These are phyloP conservation scores for Colletotrichum tofieldiae DNA, from an alignment of 2,329 filamentous ascomycete genomes.

Conservation along the genomic window DNA sequence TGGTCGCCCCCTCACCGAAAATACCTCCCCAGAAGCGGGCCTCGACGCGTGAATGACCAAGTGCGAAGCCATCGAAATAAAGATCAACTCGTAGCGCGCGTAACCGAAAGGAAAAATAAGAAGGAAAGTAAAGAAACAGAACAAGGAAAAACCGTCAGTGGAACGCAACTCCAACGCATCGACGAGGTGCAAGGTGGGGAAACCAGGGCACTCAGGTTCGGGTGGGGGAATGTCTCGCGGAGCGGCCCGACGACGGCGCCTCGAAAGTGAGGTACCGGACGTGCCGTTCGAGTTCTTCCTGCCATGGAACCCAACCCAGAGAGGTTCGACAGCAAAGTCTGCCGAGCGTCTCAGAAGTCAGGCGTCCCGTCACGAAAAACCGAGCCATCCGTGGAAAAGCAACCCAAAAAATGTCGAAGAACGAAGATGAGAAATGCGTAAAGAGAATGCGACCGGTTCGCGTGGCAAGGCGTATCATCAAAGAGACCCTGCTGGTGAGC, in stretches of 20 bases:
- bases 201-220: conserved; percentile 25
- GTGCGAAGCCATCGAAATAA: conserved; percentile 44
- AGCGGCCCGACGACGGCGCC: conserved; percentile 49
- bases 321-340: not conserved
- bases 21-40: conserved; percentile 57
- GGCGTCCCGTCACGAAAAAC: conserved; percentile 47
- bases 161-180: conserved; percentile 58
- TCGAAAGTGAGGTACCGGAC: conserved; percentile 54
- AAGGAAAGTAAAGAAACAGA: conserved; percentile 41
- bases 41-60: conserved; percentile 47
- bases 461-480: conserved; percentile 49
- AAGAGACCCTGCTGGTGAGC: conserved; percentile 41
- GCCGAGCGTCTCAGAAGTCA: not conserved
- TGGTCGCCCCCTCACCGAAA: conserved; percentile 36
- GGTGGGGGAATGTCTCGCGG: conserved; percentile 36
- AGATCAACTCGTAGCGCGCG: conserved; percentile 38
- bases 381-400: conserved; percentile 56
- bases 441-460: conserved; percentile 56
- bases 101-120: conserved; percentile 43
- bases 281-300: conserved; percentile 55
- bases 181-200: conserved; percentile 46
- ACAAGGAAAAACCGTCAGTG: conserved; percentile 43
- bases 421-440: conserved; percentile 58
- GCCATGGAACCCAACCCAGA: conserved; percentile 14
- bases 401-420: conserved; percentile 55